These are phyloP conservation scores for Sherardia arvensis DNA, from an alignment of 257 asterid species.

Conservation along the genomic window DNA sequence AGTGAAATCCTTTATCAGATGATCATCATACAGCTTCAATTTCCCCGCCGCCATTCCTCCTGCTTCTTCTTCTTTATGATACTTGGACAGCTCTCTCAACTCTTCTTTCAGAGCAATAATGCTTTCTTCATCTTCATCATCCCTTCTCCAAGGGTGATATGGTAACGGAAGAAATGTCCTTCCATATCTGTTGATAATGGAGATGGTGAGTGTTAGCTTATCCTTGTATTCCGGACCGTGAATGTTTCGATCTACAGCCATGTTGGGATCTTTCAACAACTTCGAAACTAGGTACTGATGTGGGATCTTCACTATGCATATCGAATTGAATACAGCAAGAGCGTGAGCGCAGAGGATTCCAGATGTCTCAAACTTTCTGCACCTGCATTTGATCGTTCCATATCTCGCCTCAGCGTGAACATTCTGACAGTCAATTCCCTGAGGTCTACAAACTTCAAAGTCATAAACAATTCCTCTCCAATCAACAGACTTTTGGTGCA, in stretches of 20 bases:
- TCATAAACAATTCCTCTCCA: not conserved
- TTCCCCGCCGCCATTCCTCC: not conserved
- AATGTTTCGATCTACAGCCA: not conserved
- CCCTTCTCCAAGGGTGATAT: no score
- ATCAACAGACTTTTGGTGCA: not conserved
- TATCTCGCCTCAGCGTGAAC: conserved; percentile 11
- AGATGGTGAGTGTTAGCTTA: not conserved
- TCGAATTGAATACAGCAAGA: not conserved
- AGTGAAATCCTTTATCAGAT: conserved; percentile 7
- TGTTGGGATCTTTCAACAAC: not conserved
- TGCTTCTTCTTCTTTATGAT: not conserved
- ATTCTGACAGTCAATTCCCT: not conserved
- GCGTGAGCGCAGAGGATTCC: not conserved
- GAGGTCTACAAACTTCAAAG: not conserved
- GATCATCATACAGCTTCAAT: conserved; percentile 4
- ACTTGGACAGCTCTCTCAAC: no score
- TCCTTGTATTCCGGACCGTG: conserved; percentile 10
- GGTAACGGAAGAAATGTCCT: no score
- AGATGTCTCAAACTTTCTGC: conserved; percentile 7
- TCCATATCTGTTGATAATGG: not conserved
- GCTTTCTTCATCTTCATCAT: not conserved
- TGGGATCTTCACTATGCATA: conserved; percentile 14
- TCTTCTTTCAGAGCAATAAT: not conserved
- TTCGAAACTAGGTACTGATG: not conserved
- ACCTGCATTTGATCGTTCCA: conserved; percentile 17